Percentiles rank a stretch among this genome's conserved stretches.
Conservation (phyloP, 495 filamentous ascomycete species). For the Penicillium maclennaniae region DNA sequence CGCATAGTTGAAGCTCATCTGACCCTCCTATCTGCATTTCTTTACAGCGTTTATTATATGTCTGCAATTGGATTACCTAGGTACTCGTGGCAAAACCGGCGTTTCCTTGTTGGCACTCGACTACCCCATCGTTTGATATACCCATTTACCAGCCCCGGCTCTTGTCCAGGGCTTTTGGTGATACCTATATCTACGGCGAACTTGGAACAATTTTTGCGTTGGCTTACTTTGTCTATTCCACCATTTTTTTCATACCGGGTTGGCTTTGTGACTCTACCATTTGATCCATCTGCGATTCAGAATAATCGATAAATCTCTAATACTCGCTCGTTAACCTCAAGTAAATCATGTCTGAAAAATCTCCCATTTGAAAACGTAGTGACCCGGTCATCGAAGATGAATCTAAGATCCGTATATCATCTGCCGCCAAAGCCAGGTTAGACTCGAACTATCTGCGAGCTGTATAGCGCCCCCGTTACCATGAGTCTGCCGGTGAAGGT, state of each 20-base stretch:
- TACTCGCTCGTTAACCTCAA: too few relatives aligned
- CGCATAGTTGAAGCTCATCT: neutral
- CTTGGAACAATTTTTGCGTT: constrained; percentile 10
- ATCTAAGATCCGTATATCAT: too few relatives aligned
- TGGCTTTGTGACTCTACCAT: neutral
- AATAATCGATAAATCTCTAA: neutral
- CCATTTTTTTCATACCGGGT: neutral
- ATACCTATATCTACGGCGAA: constrained; percentile 4
- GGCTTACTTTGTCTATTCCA: neutral
- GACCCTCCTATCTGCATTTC: constrained; percentile 12
- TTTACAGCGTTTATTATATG: constrained; percentile 15
- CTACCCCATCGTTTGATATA: constrained; percentile 16
- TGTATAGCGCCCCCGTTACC: too few relatives aligned
- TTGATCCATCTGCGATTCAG: neutral
- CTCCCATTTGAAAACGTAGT: too few relatives aligned
- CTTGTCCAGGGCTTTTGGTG: constrained; percentile 7
- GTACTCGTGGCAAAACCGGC: constrained; percentile 14
- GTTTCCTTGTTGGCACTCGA: constrained; percentile 9
- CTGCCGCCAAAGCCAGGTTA: too few relatives aligned
- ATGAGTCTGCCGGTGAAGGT: too few relatives aligned
- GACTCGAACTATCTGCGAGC: too few relatives aligned
- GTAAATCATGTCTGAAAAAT: too few relatives aligned
- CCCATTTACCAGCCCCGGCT: constrained; percentile 11
- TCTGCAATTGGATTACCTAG: constrained; percentile 10
- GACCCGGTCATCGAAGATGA: too few relatives aligned